phyloP scores from a whole-genome alignment of 352 stramenopile species.

The Phytophthora sp. region DNA sequence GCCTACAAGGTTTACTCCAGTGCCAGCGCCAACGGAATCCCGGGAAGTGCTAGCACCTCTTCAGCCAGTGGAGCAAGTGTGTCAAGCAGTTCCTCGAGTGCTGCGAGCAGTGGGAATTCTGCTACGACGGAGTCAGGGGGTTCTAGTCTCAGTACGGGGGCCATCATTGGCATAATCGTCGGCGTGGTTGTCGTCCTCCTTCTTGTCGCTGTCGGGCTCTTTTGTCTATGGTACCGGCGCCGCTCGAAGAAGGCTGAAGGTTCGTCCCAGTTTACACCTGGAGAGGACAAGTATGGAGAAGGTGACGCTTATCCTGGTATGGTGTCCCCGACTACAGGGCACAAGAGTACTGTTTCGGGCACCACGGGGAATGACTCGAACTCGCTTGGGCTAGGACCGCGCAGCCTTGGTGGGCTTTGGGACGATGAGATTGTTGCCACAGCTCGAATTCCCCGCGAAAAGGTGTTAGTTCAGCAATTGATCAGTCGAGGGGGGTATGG shows the following conservation, averaged over 20 bases:
- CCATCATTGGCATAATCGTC: conserved; percentile 14
- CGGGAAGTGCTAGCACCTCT: no score
- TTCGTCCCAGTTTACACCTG: background rate
- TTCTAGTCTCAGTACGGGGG: background rate
- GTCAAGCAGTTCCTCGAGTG: no score
- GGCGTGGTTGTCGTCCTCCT: background rate
- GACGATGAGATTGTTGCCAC: conserved; percentile 32
- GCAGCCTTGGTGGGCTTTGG: conserved; percentile 14
- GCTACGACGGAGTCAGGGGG: background rate
- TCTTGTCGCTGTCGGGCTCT: background rate
- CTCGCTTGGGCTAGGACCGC: background rate
- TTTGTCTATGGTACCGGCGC: conserved; percentile 5
- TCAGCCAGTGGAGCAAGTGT: no score
- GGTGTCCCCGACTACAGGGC: background rate
- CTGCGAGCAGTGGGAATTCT: no score
- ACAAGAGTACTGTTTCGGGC: background rate
- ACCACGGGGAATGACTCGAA: conserved; percentile 2
- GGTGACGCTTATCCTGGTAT: background rate
- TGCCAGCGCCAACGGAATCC: no score
- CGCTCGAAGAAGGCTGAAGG: background rate
- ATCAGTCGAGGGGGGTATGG: conserved; percentile 34
- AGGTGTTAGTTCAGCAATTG: conserved; percentile 23
- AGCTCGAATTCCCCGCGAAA: conserved; percentile 31
- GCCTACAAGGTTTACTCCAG: no score
- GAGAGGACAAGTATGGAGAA: background rate